These are phyloP conservation scores for Phytophthora sp. DNA, from an alignment of 352 stramenopile genomes.

Conservation along the genomic window DNA sequence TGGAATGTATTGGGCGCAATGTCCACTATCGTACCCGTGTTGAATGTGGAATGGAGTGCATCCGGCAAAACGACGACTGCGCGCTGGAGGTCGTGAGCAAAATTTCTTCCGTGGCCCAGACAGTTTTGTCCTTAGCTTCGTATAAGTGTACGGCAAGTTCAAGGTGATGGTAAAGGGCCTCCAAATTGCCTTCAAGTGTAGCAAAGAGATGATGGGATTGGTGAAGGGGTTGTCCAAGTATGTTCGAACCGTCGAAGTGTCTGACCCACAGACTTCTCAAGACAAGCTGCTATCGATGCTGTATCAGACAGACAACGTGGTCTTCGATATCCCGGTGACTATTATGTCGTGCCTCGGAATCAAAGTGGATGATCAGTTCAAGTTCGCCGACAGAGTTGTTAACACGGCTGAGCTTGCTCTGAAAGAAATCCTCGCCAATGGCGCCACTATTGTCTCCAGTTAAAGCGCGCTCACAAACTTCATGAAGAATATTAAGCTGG, in stretches of 20 bases:
- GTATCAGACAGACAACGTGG: constrained; percentile 52
- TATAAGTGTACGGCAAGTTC: constrained; percentile 39
- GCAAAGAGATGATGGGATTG: constrained; percentile 45
- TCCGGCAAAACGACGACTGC: constrained; percentile 55
- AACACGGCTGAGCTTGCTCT: constrained; percentile 43
- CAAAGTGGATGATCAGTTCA: constrained; percentile 33
- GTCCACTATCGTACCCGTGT: constrained; percentile 45
- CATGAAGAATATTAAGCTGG: constrained; percentile 41
- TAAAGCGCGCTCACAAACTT: constrained; percentile 40
- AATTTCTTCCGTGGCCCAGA: constrained; percentile 30
- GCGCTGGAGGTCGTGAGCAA: constrained; percentile 43
- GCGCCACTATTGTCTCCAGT: constrained; percentile 42
- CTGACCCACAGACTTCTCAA: constrained; percentile 33
- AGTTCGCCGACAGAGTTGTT: constrained; percentile 41
- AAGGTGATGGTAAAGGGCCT: constrained; percentile 39
- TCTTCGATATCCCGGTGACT: constrained; percentile 53
- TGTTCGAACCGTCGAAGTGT: constrained; percentile 40
- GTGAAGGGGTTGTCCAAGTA: constrained; percentile 46
- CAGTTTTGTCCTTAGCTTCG: constrained; percentile 33
- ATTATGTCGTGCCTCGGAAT: constrained; percentile 49
- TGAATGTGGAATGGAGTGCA: constrained; percentile 49
- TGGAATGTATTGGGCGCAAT: constrained; percentile 50
- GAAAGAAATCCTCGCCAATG: constrained; percentile 46
- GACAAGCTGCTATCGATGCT: constrained; percentile 48
- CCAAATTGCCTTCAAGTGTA: constrained; percentile 44